Evolutionary conservation across 306 rosid genomes (phyloP), one percentile per base, ranked within the genome.

Genomic region (Fagus sylvatica): DNA sequence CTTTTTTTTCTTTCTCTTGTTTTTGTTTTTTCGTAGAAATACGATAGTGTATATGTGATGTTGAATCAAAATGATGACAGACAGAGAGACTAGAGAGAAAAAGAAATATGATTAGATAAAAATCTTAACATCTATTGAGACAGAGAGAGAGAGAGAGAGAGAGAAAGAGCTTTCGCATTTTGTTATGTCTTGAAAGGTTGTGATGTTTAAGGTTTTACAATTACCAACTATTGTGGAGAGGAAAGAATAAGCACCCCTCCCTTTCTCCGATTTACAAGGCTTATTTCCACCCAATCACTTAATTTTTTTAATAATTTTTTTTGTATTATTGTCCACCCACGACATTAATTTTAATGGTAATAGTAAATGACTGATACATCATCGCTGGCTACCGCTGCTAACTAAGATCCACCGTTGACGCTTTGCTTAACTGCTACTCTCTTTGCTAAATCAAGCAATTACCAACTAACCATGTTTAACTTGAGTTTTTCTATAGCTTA

Each of bases 201-300:
- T 73, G 53, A 84, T 74, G 19, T 11, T 9, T 13, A 39, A 78
- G 78, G 82, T 56, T 73, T 72, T 55, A 77, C 70, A 71, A 76
- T 76, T 75, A 71, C 86, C 86, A 78, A 77, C 79, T 43, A 72
- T 81, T 70, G 78, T 10, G 80, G 51, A 57, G 66, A 53, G 57
- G 69, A 74, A 71, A 75, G 78, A 80, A 40, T 41, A 46, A 55
- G 76, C 82, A 78, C 70, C 73, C 57, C 67, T 48, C 68, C 54
- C 34, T 73, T 54, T 54, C 30, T 41, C 71, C 73, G 42, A 19
- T 84, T 79, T 88, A 67, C 69, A 61, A 69, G 80, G 76, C 71
- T 28, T n/a, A 60, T 60, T 22, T 53, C 73, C 78, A 66, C 71
- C 79, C 72, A 34, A 6, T 6, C 41, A 13, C 19, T n/a, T 2